Percentiles rank a stretch among this genome's conserved stretches.
Evolutionary conservation across 495 filamentous ascomycete species (phyloP).

Genomic region (Penicillium argentinense): DNA sequence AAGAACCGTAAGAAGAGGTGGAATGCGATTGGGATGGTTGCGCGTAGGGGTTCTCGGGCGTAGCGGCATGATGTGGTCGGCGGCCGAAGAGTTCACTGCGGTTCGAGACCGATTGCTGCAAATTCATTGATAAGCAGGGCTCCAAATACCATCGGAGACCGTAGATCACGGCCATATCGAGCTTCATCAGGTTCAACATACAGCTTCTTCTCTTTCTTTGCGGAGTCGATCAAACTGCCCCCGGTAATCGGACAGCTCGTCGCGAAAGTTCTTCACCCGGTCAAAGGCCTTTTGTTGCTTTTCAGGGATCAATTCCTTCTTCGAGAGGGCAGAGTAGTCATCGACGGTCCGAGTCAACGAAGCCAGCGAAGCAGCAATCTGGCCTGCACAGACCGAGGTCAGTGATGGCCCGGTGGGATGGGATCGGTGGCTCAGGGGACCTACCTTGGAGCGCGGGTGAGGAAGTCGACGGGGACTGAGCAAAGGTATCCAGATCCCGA

Average conservation of each 20-base stretch:
- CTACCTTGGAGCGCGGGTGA: constrained; percentile 65
- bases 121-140: constrained; percentile 1
- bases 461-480: constrained; percentile 59
- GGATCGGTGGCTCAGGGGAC: not conserved
- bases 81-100: constrained; percentile 85
- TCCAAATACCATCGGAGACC: too few species aligned
- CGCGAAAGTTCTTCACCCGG: constrained; percentile 80
- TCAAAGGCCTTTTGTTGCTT: constrained; percentile 91
- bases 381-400: constrained; percentile 46
- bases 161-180: constrained; percentile 5
- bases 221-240: constrained; percentile 75
- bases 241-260: constrained; percentile 76
- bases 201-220: constrained; percentile 68
- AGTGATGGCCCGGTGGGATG: constrained; percentile 21
- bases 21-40: constrained; percentile 50
- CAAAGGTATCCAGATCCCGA: constrained; percentile 74
- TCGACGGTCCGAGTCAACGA: constrained; percentile 89
- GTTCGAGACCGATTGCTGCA: constrained; percentile 64
- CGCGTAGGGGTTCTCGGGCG: constrained; percentile 94
- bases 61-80: constrained; percentile 80
- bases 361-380: constrained; percentile 82
- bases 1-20: constrained; percentile 42
- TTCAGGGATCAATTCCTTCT: constrained; percentile 78
- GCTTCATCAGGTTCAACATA: constrained; percentile 28
- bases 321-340: constrained; percentile 83